Evolutionary conservation across 208 protist species (phyloP).

Genomic region (Leishmania turanica): DNA sequence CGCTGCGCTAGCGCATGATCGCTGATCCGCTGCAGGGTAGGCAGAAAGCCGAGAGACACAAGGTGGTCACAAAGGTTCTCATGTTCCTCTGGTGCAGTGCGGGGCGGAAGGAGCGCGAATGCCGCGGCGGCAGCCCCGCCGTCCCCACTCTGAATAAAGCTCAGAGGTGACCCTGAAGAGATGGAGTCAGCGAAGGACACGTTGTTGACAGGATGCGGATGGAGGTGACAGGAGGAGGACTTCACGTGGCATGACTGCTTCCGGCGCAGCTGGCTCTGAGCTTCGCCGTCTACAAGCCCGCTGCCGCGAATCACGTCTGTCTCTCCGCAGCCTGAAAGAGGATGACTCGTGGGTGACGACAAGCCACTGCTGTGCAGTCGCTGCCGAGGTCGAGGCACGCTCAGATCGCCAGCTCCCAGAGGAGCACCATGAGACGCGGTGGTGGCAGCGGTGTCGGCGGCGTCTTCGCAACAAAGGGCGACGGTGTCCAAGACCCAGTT

Average conservation of each 20-base stretch:
- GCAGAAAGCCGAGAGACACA: conserved; percentile 40
- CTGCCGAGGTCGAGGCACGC: not conserved
- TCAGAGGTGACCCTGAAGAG: conserved; percentile 16
- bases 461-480: conserved; percentile 24
- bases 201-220: not conserved
- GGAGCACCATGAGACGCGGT: not conserved
- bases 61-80: conserved; percentile 32
- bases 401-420: not conserved
- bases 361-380: not conserved
- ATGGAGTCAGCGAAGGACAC: not conserved
- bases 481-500: conserved; percentile 16
- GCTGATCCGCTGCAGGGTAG: conserved; percentile 35
- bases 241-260: not conserved
- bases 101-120: not conserved
- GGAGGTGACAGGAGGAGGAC: not conserved
- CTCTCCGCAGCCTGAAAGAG: conserved; percentile 1
- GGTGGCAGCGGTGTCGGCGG: not conserved
- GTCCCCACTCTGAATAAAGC: conserved; percentile 4
- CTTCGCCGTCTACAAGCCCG: conserved; percentile 14
- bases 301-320: conserved; percentile 26
- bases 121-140: not conserved
- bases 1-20: conserved; percentile 9
- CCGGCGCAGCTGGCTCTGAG: conserved; percentile 2
- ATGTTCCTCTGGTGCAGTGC: not conserved
- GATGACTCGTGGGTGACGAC: not conserved